A percentile compares a stretch with the other conserved stretches of the same genome.
These are phyloP conservation scores for Pseudogymnoascus sp. DNA, from an alignment of 2,329 filamentous ascomycete genomes.

Conservation along the genomic window DNA sequence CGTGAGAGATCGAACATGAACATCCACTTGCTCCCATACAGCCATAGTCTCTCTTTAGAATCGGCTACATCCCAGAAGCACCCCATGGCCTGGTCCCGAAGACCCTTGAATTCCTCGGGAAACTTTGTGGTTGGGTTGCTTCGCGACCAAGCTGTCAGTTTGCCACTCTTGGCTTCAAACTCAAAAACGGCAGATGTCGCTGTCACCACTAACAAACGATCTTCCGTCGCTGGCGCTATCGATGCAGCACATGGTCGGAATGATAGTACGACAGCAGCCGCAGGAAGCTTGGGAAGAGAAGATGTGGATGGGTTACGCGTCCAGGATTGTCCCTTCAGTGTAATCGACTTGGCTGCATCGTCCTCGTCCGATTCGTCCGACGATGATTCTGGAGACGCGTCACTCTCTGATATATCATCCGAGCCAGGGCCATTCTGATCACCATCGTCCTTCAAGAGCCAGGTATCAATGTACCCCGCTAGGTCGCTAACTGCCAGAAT, in stretches of 20 bases:
- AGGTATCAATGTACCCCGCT: constrained; percentile 80
- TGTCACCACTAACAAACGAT: constrained; percentile 53
- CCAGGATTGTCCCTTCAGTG: constrained; percentile 62
- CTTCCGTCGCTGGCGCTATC: constrained; percentile 38
- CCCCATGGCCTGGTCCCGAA: constrained; percentile 75
- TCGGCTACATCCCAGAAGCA: constrained; percentile 68
- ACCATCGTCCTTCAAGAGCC: constrained; percentile 49
- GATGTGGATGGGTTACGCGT: constrained; percentile 62
- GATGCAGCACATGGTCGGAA: constrained; percentile 45
- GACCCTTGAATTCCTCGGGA: constrained; percentile 64
- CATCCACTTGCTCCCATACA: constrained; percentile 79
- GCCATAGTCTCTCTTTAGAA: constrained; percentile 61
- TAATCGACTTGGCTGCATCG: constrained; percentile 39
- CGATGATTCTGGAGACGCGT: constrained; percentile 28
- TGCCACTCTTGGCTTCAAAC: constrained; percentile 70
- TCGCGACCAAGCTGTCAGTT: constrained; percentile 76
- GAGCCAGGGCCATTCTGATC: constrained; percentile 31
- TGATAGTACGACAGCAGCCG: constrained; percentile 58
- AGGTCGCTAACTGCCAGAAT: constrained; percentile 75
- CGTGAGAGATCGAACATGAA: constrained; percentile 83
- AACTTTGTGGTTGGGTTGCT: constrained; percentile 71
- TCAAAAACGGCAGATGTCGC: constrained; percentile 63
- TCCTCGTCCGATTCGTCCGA: constrained; percentile 37
- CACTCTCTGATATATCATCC: constrained; percentile 27
- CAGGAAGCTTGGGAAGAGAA: constrained; percentile 61